These are phyloP conservation scores for Candida dubliniensis DNA, from an alignment of 1,139 yeast species.

Conservation along the genomic window DNA sequence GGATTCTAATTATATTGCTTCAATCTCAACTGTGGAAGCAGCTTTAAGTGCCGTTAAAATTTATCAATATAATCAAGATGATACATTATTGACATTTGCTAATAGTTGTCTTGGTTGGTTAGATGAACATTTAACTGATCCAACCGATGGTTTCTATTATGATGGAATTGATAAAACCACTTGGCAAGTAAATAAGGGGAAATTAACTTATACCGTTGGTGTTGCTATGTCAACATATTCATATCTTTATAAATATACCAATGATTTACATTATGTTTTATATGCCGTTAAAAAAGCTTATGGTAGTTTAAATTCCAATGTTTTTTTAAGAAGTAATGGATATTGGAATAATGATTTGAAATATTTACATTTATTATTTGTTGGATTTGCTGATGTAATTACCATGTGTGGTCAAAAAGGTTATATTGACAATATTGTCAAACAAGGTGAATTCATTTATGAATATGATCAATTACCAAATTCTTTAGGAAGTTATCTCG, in stretches of 20 bases:
- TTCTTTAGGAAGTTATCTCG: conserved; percentile 16
- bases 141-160: conserved; percentile 24
- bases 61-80: conserved; percentile 21
- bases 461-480: conserved; percentile 21
- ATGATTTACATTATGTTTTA: conserved; percentile 17
- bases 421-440: conserved; percentile 19
- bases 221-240: conserved; percentile 33
- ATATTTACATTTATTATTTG: conserved; percentile 26
- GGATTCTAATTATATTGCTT: conserved; percentile 26
- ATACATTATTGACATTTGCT: conserved; percentile 22
- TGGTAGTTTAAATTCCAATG: conserved; percentile 20
- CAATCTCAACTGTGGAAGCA: conserved; percentile 36
- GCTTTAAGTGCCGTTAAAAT: conserved; percentile 33
- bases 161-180: conserved; percentile 23
- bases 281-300: conserved; percentile 12
- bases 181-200: conserved; percentile 26
- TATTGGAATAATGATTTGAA: conserved; percentile 29
- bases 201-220: conserved; percentile 40
- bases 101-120: conserved; percentile 24
- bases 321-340: conserved; percentile 24
- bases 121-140: conserved; percentile 24
- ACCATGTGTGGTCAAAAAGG: conserved; percentile 12
- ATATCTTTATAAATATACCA: conserved; percentile 21
- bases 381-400: conserved; percentile 26
- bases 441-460: conserved; percentile 24